Percentiles rank a stretch among this genome's conserved stretches.
phyloP scores from a whole-genome alignment of 2,329 filamentous ascomycete genomes.

The Paecilomyces variotii region DNA sequence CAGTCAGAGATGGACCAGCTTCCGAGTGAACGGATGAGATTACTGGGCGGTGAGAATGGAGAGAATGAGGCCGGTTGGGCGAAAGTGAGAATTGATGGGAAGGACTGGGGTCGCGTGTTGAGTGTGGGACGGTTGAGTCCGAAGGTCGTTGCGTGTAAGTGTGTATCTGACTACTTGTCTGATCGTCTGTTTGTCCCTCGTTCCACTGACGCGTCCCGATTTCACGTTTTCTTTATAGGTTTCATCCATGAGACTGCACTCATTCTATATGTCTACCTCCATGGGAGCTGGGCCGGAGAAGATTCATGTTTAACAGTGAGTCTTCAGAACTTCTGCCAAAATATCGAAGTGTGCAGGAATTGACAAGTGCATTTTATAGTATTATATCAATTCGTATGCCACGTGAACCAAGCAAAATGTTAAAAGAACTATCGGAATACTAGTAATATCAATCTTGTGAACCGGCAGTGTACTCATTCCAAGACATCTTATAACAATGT shows the following conservation, averaged over 20 bases:
- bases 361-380: slow-evolving; percentile 17
- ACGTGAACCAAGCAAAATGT: slow-evolving; percentile 12
- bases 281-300: slow-evolving; percentile 32
- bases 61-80: slow-evolving; percentile 79
- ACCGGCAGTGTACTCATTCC: not conserved
- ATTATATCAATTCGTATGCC: slow-evolving; percentile 39
- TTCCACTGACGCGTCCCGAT: not conserved
- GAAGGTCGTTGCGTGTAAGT: slow-evolving; percentile 78
- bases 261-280: slow-evolving; percentile 40
- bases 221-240: slow-evolving; percentile 15
- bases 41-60: slow-evolving; percentile 45
- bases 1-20: slow-evolving; percentile 61
- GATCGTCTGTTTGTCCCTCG: not conserved
- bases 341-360: not conserved
- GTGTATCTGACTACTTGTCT: slow-evolving; percentile 1
- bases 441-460: not conserved
- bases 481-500: not conserved
- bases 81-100: slow-evolving; percentile 81
- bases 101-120: slow-evolving; percentile 90
- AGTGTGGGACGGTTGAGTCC: slow-evolving; percentile 85
- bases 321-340: not conserved
- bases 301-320: slow-evolving; percentile 40
- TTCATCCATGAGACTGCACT: slow-evolving; percentile 40
- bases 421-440: not conserved
- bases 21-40: slow-evolving; percentile 70